Evolutionary conservation across 192 early-diverging fungal genomes (phyloP).

Genomic region (Rhizophagus sp.): DNA sequence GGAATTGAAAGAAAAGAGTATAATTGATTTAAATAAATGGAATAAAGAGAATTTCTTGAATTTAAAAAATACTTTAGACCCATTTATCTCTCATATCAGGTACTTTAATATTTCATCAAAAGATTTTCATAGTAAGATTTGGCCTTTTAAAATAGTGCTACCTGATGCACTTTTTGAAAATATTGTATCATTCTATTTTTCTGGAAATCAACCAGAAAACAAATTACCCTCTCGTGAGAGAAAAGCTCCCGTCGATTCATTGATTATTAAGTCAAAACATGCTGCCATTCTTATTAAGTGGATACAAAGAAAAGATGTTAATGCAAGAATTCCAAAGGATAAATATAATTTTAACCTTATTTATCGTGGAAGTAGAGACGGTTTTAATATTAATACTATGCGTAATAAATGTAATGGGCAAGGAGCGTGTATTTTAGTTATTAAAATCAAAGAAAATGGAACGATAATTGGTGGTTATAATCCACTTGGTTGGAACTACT

Average conservation of each 20-base stretch:
- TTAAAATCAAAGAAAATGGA: background rate
- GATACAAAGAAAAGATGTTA: background rate
- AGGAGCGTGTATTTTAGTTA: background rate
- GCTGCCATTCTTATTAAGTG: background rate
- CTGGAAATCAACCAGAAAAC: too few relatives aligned
- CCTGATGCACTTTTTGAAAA: background rate
- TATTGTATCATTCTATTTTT: background rate
- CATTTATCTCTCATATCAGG: background rate
- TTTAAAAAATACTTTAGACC: background rate
- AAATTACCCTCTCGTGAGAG: too few relatives aligned
- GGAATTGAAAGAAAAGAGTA: background rate
- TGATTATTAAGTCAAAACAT: background rate
- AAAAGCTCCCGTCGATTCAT: too few relatives aligned
- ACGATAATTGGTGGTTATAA: background rate
- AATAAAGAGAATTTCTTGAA: background rate
- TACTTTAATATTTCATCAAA: constrained; percentile 8
- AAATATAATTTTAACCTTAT: background rate
- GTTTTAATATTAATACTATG: background rate
- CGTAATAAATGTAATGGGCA: background rate
- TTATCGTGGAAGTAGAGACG: constrained; percentile 9
- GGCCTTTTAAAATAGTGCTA: background rate
- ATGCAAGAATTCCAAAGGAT: background rate
- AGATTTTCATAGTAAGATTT: constrained; percentile 4
- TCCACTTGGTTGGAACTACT: too few relatives aligned
- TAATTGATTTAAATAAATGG: background rate